phyloP scores from a whole-genome alignment of 1,284 basidiomycete genomes.

The Cystobasidium pallidum region DNA sequence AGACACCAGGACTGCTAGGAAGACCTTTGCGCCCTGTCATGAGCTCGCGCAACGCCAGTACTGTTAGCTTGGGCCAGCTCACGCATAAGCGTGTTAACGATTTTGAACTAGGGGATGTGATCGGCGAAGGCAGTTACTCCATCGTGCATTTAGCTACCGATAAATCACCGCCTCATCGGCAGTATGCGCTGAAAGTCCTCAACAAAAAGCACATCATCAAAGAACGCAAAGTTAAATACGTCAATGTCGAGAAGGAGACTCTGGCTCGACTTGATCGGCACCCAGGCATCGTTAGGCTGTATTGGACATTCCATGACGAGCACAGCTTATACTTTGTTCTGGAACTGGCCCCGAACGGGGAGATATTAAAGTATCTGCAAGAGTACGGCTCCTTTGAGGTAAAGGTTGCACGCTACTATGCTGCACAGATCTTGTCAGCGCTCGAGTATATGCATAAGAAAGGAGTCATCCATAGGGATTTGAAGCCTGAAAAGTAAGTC shows the following conservation, averaged over 20 bases:
- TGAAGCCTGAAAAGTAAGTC: conserved; percentile 82
- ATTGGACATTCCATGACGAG: conserved; percentile 53
- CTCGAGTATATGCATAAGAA: conserved; percentile 85
- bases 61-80: conserved; percentile 9
- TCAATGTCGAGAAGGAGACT: conserved; percentile 68
- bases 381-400: conserved; percentile 74
- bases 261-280: conserved; percentile 60
- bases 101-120: conserved; percentile 69
- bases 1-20: conserved; percentile 3
- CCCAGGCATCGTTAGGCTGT: conserved; percentile 53
- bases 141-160: conserved; percentile 57
- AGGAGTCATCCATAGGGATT: conserved; percentile 85
- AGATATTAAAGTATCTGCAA: conserved; percentile 78
- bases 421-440: conserved; percentile 84
- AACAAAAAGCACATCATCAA: conserved; percentile 71
- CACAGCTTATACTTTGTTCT: conserved; percentile 70
- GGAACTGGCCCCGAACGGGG: conserved; percentile 86
- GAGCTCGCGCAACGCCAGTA: conserved; percentile 34
- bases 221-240: conserved; percentile 68
- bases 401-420: conserved; percentile 74
- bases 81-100: conserved; percentile 60
- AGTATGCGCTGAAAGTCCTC: conserved; percentile 75
- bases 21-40: conserved; percentile 21
- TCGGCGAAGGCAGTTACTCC: conserved; percentile 66
- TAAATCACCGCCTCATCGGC: conserved; percentile 64